Evolutionary conservation across 371 early-diverging fungal species (phyloP), one percentile per base, ranked within the genome.

Genomic region (Mortierella sp.): DNA sequence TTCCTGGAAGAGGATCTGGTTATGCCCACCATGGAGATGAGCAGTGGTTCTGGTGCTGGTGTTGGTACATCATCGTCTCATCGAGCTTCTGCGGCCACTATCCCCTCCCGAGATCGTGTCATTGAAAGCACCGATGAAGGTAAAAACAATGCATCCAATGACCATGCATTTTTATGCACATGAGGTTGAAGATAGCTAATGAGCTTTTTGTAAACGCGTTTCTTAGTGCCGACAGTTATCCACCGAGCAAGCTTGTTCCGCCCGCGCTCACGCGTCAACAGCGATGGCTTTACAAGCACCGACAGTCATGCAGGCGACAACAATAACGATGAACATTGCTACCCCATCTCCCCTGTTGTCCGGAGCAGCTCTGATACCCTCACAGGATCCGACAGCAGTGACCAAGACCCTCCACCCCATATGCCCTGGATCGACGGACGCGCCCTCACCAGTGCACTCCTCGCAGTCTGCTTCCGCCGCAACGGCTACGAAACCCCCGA

Each of bases 401-500:
- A 61, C 61, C 37, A 59, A 1, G 77, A 74, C 14, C 16, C 48
- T 24, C 71, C 70, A 34, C 55, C 55, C 0, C 86, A 86, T 46
- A 79, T 79, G 80, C 86, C 86, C 8, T 86, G 86, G 86, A 69
- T 86, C n/a, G 86, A 86, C 11, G 86, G 86, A 1, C 73, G 86
- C 14, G 86, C 86, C 11, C 51, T 86, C 46, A 86, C 86, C n/a
- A 75, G 82, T 24, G 86, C 86, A 3, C 86, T 86, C 21, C 69
- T 86, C 43, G 86, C 86, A 28, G 55, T 86, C 59, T 86, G 86
- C 46, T 82, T 86, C 72, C 86, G 86, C 4, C 79, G 86, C 16
- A 75, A 82, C 11, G 86, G 86, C 0, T 76, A 78, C 59, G 82
- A 77, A 34, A 72, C 86, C 26, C 75, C 74, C 28, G 79, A 77